Base-by-base conservation (phyloP, 2,329 filamentous ascomycete species). In the Ramularia endophylla region DNA sequence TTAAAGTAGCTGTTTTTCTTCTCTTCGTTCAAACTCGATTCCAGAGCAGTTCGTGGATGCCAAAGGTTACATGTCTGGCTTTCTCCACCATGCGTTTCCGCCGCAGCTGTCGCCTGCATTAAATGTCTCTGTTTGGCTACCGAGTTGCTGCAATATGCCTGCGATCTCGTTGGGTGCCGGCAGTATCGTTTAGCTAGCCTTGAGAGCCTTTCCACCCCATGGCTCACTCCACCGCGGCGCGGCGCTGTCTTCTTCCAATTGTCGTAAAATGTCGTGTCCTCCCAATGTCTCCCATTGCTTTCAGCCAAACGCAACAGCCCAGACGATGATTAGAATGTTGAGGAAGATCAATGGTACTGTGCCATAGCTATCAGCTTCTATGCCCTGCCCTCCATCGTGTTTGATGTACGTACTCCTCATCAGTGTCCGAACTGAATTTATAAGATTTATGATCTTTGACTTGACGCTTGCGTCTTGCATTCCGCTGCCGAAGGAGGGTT, bases 341-440 rank as follows among this genome's bases (percentile, higher is more conserved):
- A 90, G 79, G 48, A 80, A 77, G 65, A 94, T 94, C 49, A 94
- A 67, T 11, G 87, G 88, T 73, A 90, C 87, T 92, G 54, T 32
- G n/a, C 11, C 22, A 11, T 25, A 25, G 6, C 22, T 11, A 11
- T 25, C 36, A 40, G 33, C 18, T 38, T 29, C 35, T 12, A 39
- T 25, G 22, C 11, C 46, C 35, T 25, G 34, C 35, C 37, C 43
- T 30, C 38, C 40, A 43, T 16, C 36, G 33, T 12, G 36, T 43
- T 34, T 29, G 17, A 25, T 28, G 16, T 27, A 78, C 82, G 45
- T 76, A 95, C 89, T 88, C 71, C 90, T 79, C 87, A 94, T 94
- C 40, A 97, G 72, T 43, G 87, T 95, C 65, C 90, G 76, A 54
- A 95, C 83, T 58, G 86, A 92, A 27, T 86, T 85, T 53, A 97